phyloP scores from a whole-genome alignment of 805 yeast genomes.

The Suhomyces sp. region DNA sequence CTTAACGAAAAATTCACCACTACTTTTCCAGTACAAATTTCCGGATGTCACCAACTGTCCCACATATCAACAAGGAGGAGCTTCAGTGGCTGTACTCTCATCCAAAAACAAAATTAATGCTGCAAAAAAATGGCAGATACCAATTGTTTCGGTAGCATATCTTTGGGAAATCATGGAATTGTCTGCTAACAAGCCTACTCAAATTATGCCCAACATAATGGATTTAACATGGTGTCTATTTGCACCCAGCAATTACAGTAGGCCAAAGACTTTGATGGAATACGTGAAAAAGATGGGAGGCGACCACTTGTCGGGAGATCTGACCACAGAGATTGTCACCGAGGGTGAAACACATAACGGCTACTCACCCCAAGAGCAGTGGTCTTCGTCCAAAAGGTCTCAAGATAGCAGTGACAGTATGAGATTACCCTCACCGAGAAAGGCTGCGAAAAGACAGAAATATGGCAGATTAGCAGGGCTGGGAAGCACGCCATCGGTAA shows the following conservation, averaged over 20 bases:
- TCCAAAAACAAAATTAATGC: slow-evolving; percentile 57
- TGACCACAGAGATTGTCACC: not conserved
- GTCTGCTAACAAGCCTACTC: slow-evolving; percentile 19
- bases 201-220: slow-evolving; percentile 38
- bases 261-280: slow-evolving; percentile 25
- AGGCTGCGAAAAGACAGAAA: slow-evolving; percentile 37
- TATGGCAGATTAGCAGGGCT: slow-evolving; percentile 50
- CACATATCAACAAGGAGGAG: slow-evolving; percentile 28
- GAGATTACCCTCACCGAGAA: slow-evolving; percentile 54
- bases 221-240: slow-evolving; percentile 57
- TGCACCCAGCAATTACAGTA: slow-evolving; percentile 39
- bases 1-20: slow-evolving; percentile 39
- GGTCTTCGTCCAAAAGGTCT: not conserved
- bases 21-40: slow-evolving; percentile 37
- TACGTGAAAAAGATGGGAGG: slow-evolving; percentile 13
- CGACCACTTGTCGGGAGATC: slow-evolving; percentile 4
- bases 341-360: not conserved
- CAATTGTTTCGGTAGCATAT: slow-evolving; percentile 56
- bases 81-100: slow-evolving; percentile 39
- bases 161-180: slow-evolving; percentile 50
- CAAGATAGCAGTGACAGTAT: slow-evolving; percentile 5
- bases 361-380: not conserved
- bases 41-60: slow-evolving; percentile 37
- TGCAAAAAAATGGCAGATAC: slow-evolving; percentile 56
- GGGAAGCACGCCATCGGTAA: not conserved